Percentiles rank a stretch among this genome's conserved stretches.
Evolutionary conservation across 495 filamentous ascomycete genomes (phyloP).

Genomic region (Aspergillus cristatus): DNA sequence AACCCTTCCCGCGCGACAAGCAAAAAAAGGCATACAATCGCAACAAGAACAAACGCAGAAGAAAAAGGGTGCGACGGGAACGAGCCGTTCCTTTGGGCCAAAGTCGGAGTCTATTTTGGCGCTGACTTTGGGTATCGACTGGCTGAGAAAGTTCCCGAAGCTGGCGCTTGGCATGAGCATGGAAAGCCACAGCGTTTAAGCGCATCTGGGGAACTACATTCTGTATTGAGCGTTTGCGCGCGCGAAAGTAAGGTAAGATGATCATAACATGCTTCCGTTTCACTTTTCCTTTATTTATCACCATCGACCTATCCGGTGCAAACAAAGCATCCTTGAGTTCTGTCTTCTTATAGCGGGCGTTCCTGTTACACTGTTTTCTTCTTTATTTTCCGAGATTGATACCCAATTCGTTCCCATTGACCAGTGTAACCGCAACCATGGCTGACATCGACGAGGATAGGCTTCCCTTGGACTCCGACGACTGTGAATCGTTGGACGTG

Average conservation of each 20-base stretch:
- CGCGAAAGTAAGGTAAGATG: constrained; percentile 25
- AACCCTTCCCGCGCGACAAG: too few species aligned
- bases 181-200: constrained; percentile 22
- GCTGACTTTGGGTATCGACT: background rate
- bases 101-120: background rate
- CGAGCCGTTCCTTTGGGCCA: background rate
- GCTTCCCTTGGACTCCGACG: constrained; percentile 7
- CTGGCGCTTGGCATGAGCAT: constrained; percentile 23
- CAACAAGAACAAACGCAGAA: background rate
- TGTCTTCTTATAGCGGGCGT: too few species aligned
- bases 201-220: constrained; percentile 9
- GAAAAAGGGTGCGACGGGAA: background rate
- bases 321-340: too few species aligned
- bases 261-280: background rate
- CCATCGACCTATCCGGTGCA: background rate
- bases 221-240: constrained; percentile 19
- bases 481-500: constrained; percentile 19
- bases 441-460: constrained; percentile 9
- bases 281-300: constrained; percentile 1
- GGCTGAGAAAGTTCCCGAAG: background rate
- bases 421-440: background rate
- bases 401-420: constrained; percentile 1
- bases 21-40: background rate
- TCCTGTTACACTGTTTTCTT: constrained; percentile 1
- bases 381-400: background rate